Conservation (phyloP, 2,329 filamentous ascomycete species). For the Bisporella sp. region DNA sequence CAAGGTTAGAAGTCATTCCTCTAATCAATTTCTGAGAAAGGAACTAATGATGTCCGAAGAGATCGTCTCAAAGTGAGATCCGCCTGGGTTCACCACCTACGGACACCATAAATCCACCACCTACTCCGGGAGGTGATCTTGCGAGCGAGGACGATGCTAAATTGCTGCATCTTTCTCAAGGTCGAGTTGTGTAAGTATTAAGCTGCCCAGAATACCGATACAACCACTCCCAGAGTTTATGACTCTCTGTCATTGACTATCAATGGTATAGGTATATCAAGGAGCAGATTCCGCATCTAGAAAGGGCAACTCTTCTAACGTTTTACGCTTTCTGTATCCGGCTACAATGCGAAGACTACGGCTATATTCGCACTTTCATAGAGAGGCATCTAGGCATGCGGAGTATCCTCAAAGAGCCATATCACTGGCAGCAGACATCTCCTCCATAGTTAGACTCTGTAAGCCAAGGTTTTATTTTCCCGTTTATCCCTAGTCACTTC, state of each 20-base stretch:
- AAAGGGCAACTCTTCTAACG: background rate
- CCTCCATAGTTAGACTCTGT: background rate
- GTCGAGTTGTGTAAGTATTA: background rate
- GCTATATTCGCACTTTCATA: background rate
- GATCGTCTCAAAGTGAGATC: too few relatives aligned
- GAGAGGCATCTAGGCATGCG: background rate
- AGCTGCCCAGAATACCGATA: background rate
- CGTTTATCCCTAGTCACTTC: background rate
- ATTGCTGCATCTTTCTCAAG: background rate
- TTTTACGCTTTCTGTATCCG: slow-evolving; percentile 1
- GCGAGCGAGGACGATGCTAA: background rate
- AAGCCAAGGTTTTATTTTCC: background rate
- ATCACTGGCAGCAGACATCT: slow-evolving; percentile 1
- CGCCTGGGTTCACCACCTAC: too few relatives aligned
- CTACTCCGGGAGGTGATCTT: too few relatives aligned
- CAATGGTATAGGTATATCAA: slow-evolving; percentile 1
- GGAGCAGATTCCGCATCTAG: background rate
- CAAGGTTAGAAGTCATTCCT: background rate
- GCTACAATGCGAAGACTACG: slow-evolving; percentile 1
- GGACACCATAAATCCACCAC: too few relatives aligned
- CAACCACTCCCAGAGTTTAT: background rate
- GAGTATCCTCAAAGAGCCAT: background rate
- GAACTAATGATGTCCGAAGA: too few relatives aligned
- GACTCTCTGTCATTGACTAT: too few relatives aligned
- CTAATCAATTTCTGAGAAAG: too few relatives aligned